Conservation (phyloP, 2,329 filamentous ascomycete genomes). For the Sphaerostilbella broomeana region DNA sequence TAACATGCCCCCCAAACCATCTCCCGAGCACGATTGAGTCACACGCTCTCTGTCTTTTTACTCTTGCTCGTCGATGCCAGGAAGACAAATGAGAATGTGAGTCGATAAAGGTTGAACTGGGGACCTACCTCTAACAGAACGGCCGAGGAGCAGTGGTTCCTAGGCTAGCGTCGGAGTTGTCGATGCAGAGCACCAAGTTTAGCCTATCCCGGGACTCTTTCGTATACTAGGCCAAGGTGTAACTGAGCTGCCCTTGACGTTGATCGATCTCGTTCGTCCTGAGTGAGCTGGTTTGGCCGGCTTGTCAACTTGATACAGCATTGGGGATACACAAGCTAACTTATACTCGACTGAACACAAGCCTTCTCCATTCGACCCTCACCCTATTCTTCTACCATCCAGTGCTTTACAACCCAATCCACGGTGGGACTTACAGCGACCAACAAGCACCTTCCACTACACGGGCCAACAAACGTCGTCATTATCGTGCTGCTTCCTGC, state of each 20-base stretch:
- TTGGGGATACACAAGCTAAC: slow-evolving; percentile 30
- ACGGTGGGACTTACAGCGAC: slow-evolving; percentile 26
- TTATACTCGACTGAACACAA: slow-evolving; percentile 31
- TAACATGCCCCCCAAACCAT: neutral
- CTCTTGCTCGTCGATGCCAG: neutral
- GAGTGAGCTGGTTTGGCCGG: slow-evolving; percentile 12
- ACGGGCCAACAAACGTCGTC: slow-evolving; percentile 24
- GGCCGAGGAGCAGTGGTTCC: slow-evolving; percentile 5
- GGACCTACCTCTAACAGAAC: slow-evolving; percentile 9
- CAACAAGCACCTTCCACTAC: slow-evolving; percentile 24
- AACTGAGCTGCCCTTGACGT: no score
- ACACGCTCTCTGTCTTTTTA: no score
- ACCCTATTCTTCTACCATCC: slow-evolving; percentile 19
- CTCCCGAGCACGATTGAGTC: neutral
- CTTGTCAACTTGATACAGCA: slow-evolving; percentile 13
- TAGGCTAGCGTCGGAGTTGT: slow-evolving; percentile 13
- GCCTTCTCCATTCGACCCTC: slow-evolving; percentile 21
- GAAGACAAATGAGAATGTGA: neutral
- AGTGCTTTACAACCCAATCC: slow-evolving; percentile 20
- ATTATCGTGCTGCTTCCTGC: slow-evolving; percentile 27
- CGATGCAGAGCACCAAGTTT: slow-evolving; percentile 13
- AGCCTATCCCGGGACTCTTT: slow-evolving; percentile 9
- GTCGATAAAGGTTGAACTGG: slow-evolving; percentile 1
- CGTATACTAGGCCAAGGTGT: slow-evolving; percentile 6
- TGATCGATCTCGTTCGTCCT: no score